A percentile compares a stretch with the other conserved stretches of the same genome.
These are phyloP conservation scores for Ampelomyces quisqualis DNA, from an alignment of 2,329 filamentous ascomycete species.

Conservation along the genomic window DNA sequence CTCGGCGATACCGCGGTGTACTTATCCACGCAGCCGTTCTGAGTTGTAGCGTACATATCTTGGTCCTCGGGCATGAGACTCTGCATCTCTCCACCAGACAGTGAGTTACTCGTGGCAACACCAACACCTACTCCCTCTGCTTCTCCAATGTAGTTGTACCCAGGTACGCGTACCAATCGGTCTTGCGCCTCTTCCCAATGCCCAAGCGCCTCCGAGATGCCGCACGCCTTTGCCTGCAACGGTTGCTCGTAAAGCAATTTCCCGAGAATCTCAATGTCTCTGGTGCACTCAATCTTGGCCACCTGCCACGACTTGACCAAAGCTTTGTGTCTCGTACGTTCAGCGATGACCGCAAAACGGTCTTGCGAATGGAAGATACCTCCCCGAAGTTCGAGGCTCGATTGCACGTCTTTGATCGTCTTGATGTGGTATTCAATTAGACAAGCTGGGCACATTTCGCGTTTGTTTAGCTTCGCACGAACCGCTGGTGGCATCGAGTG, in stretches of 20 bases:
- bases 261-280: background rate
- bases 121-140: too few relatives aligned
- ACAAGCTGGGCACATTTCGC: slow-evolving; percentile 8
- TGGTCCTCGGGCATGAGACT: too few relatives aligned
- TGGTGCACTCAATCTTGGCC: slow-evolving; percentile 5
- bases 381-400: slow-evolving; percentile 8
- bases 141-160: too few relatives aligned
- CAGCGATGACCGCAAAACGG: background rate
- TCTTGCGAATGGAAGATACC: slow-evolving; percentile 16
- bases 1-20: too few relatives aligned
- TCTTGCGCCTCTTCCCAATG: background rate
- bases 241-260: background rate
- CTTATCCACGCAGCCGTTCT: too few relatives aligned
- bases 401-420: slow-evolving; percentile 8
- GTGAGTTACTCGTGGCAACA: too few relatives aligned
- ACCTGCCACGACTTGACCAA: slow-evolving; percentile 5
- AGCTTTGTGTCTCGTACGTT: background rate
- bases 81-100: too few relatives aligned
- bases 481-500: background rate
- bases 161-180: background rate
- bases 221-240: background rate
- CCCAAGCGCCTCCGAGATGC: background rate
- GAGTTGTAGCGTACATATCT: too few relatives aligned
- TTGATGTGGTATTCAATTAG: slow-evolving; percentile 6
- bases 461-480: slow-evolving; percentile 2